A percentile compares a stretch with the other conserved stretches of the same genome.
These are phyloP conservation scores for Schizothecium vesticola DNA, from an alignment of 495 filamentous ascomycete genomes.

Conservation along the genomic window DNA sequence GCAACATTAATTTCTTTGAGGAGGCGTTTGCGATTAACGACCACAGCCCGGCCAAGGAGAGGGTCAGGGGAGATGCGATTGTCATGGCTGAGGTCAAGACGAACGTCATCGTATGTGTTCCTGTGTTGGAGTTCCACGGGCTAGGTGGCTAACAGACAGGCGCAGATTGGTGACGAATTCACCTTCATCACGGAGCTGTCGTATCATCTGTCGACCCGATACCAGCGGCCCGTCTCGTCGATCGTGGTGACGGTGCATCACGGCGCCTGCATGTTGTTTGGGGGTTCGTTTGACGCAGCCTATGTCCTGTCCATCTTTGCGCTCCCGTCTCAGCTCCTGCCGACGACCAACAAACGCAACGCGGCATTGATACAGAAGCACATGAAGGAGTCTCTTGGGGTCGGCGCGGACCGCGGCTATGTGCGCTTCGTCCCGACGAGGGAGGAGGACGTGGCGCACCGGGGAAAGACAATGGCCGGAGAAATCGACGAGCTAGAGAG, in stretches of 20 bases:
- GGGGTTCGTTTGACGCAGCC: constrained; percentile 66
- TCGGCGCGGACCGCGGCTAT: constrained; percentile 57
- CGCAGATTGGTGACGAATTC: constrained; percentile 60
- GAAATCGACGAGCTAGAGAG: constrained; percentile 56
- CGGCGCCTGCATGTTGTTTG: constrained; percentile 69
- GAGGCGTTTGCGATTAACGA: constrained; percentile 40
- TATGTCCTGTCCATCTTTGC: constrained; percentile 76
- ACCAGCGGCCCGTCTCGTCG: constrained; percentile 61
- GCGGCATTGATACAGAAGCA: constrained; percentile 65
- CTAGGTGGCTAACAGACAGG: neutral
- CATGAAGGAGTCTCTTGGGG: constrained; percentile 62
- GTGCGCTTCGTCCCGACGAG: constrained; percentile 62
- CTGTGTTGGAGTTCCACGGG: neutral
- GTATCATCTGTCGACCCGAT: constrained; percentile 64
- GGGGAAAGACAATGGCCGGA: constrained; percentile 62
- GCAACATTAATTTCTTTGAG: constrained; percentile 41
- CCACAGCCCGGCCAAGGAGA: constrained; percentile 47
- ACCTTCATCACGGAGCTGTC: constrained; percentile 66
- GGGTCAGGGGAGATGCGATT: constrained; percentile 59
- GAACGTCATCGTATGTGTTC: constrained; percentile 62
- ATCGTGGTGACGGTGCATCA: constrained; percentile 70
- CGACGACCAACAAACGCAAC: constrained; percentile 78
- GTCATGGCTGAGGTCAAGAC: constrained; percentile 77
- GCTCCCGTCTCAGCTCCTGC: constrained; percentile 60
- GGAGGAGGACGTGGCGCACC: constrained; percentile 67